phyloP scores from a whole-genome alignment of 306 rosid species.

The Nissolia schottii region DNA sequence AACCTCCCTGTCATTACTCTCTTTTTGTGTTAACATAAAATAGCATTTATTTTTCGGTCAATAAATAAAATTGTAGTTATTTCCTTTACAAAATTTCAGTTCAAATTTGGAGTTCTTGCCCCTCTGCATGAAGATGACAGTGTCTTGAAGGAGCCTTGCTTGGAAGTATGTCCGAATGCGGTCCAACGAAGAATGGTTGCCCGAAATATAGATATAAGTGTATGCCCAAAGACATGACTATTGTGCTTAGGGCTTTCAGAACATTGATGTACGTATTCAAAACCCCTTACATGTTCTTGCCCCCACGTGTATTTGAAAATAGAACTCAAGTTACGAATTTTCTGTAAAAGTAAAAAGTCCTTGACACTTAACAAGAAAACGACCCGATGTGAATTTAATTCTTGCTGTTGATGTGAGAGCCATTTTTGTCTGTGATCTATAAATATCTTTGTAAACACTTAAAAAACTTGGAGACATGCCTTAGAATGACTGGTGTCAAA shows the following conservation, averaged over 20 bases:
- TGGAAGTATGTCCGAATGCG: slow-evolving; percentile 77
- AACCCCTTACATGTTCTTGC: not conserved
- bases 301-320: not conserved
- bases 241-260: not conserved
- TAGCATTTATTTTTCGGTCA: no score
- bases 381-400: no score
- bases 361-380: no score
- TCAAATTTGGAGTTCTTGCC: slow-evolving; percentile 80
- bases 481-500: no score
- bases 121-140: slow-evolving; percentile 65
- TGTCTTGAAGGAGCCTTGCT: slow-evolving; percentile 68
- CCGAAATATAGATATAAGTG: slow-evolving; percentile 20
- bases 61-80: no score
- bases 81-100: no score
- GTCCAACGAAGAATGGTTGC: slow-evolving; percentile 43
- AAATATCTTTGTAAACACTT: no score
- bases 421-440: no score
- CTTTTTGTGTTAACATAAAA: slow-evolving; percentile 10
- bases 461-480: no score
- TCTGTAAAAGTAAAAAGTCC: no score
- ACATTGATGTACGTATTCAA: not conserved
- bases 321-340: not conserved
- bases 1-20: not conserved
- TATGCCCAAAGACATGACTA: slow-evolving; percentile 66
- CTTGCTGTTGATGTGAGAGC: no score